Evolutionary conservation across 2,329 filamentous ascomycete genomes (phyloP).

Genomic region (Parascedosporium putredinis): DNA sequence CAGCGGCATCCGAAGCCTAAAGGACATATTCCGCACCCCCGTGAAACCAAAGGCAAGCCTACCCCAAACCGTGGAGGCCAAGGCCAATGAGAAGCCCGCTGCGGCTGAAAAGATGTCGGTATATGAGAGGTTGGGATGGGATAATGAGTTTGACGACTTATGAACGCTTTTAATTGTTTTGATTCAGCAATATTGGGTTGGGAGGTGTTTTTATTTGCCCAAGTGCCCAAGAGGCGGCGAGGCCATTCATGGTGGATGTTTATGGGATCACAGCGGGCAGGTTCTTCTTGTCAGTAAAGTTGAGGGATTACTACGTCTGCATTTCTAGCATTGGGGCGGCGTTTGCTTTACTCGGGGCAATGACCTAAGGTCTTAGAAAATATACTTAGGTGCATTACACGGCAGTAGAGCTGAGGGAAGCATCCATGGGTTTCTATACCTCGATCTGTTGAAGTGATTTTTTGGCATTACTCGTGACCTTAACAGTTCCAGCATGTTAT

Average conservation of each 20-base stretch:
- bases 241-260: too few relatives aligned
- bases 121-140: conserved; percentile 47
- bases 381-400: background rate
- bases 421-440: background rate
- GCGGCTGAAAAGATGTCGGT: conserved; percentile 28
- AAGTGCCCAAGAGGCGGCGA: conserved; percentile 10
- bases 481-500: background rate
- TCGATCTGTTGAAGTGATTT: background rate
- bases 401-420: background rate
- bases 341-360: background rate
- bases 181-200: background rate
- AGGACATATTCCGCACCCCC: conserved; percentile 27
- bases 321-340: conserved; percentile 4
- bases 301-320: background rate
- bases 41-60: conserved; percentile 19
- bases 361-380: background rate
- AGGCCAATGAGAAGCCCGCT: conserved; percentile 10
- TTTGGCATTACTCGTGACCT: background rate
- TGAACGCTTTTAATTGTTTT: conserved; percentile 9
- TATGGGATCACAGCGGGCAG: too few relatives aligned
- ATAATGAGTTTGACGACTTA: conserved; percentile 42
- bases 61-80: conserved; percentile 12
- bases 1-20: conserved; percentile 10
- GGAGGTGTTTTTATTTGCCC: conserved; percentile 1
- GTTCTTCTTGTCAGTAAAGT: background rate